Conservation (phyloP, 73 alveolate genomes). For the Tetrahymena elliotti region DNA sequence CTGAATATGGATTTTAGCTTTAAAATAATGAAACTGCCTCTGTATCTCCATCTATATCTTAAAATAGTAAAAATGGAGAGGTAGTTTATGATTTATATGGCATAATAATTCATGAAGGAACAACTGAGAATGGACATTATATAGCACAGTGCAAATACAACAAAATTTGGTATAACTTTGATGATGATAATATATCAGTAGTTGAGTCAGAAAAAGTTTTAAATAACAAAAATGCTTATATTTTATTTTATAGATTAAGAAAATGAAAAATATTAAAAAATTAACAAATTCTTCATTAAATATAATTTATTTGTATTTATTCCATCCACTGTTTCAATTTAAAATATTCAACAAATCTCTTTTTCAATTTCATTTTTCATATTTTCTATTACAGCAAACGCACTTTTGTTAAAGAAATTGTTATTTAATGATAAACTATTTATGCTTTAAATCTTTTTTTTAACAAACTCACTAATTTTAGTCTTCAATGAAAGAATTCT, state of each 20-base stretch:
- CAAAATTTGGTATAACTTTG: slow-evolving; percentile 7
- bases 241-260: slow-evolving; percentile 7
- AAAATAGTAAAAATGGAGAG: not conserved
- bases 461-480: too few species aligned
- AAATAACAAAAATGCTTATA: slow-evolving; percentile 28
- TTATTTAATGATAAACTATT: too few species aligned
- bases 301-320: not conserved
- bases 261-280: not conserved
- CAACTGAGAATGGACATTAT: slow-evolving; percentile 40
- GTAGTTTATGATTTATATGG: slow-evolving; percentile 14
- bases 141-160: not conserved
- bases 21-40: not conserved
- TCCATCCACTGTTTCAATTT: not conserved
- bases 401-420: too few species aligned
- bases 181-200: slow-evolving; percentile 8
- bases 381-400: too few species aligned
- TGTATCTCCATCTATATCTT: not conserved
- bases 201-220: slow-evolving; percentile 12
- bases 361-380: too few species aligned
- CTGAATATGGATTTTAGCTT: not conserved
- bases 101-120: slow-evolving; percentile 22
- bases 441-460: too few species aligned
- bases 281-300: not conserved
- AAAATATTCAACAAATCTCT: not conserved
- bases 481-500: too few species aligned